Evolutionary conservation across 768 basidiomycete genomes (phyloP).

Genomic region (Psilocybe tampanensis): DNA sequence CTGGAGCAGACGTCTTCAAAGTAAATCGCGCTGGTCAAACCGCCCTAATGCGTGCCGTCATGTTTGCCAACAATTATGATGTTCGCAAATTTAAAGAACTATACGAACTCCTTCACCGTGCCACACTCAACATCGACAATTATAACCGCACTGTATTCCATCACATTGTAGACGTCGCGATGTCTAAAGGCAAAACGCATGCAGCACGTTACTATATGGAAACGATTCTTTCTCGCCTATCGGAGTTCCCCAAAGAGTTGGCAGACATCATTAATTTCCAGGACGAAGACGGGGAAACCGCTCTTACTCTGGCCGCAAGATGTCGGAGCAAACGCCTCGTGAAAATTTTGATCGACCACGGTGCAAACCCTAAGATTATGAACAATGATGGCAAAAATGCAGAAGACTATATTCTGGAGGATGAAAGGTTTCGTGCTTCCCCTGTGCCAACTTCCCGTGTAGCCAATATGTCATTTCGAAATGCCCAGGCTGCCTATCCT

Average conservation of each 20-base stretch:
- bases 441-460: slow-evolving; percentile 76
- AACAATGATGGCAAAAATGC: slow-evolving; percentile 96
- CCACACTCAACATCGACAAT: slow-evolving; percentile 98
- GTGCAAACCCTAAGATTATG: slow-evolving; percentile 91
- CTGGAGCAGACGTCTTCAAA: slow-evolving; percentile 95
- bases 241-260: slow-evolving; percentile 93
- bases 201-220: slow-evolving; percentile 99
- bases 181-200: slow-evolving; percentile 97
- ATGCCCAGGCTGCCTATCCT: slow-evolving; percentile 63
- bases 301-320: slow-evolving; percentile 93
- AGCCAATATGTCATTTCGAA: slow-evolving; percentile 72
- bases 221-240: slow-evolving; percentile 82
- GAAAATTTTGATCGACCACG: slow-evolving; percentile 93
- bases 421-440: slow-evolving; percentile 94
- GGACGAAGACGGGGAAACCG: slow-evolving; percentile 98
- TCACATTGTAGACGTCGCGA: slow-evolving; percentile 95
- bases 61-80: slow-evolving; percentile 99
- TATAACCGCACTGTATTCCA: slow-evolving; percentile 98
- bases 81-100: slow-evolving; percentile 98
- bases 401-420: slow-evolving; percentile 98
- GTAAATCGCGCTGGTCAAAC: slow-evolving; percentile 98
- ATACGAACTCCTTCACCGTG: slow-evolving; percentile 96
- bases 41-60: slow-evolving; percentile 96
- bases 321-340: slow-evolving; percentile 95
- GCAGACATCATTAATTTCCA: slow-evolving; percentile 99